A percentile compares a stretch with the other conserved stretches of the same genome.
These are phyloP conservation scores for Aegilops speltoides DNA, from an alignment of 176 grass and related monocot species.

Conservation along the genomic window DNA sequence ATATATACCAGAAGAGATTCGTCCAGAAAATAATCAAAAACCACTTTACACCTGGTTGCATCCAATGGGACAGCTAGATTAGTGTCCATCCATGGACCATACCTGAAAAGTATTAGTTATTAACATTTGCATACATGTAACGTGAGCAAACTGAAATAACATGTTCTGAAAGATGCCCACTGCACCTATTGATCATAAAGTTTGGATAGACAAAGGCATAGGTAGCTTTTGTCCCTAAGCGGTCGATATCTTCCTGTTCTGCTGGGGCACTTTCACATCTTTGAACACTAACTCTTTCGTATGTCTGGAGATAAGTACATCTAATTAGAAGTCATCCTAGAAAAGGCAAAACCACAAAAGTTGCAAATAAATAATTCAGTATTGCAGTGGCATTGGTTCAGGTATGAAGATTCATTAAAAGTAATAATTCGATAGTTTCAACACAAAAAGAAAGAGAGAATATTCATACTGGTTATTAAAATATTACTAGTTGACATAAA, in stretches of 20 bases:
- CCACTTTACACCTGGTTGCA: constrained; percentile 72
- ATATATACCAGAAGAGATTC: constrained; percentile 52
- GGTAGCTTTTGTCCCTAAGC: constrained; percentile 74
- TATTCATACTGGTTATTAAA: not conserved
- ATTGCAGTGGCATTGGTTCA: not conserved
- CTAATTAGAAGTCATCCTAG: constrained; percentile 20
- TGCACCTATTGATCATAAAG: constrained; percentile 95
- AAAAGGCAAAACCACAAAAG: not conserved
- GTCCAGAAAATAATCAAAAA: constrained; percentile 98
- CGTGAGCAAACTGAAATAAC: not conserved
- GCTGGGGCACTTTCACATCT: constrained; percentile 60
- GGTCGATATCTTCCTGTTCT: constrained; percentile 45
- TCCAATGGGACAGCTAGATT: constrained; percentile 82
- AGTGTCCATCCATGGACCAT: constrained; percentile 99
- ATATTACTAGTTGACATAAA: not conserved
- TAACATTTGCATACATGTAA: not conserved
- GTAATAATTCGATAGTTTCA: not conserved
- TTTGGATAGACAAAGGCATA: constrained; percentile 98
- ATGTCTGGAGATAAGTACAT: constrained; percentile 48
- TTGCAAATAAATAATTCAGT: not conserved
- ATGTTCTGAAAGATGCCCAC: constrained; percentile 8
- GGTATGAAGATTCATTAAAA: not conserved
- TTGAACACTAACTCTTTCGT: constrained; percentile 93
- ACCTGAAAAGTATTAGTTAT: constrained; percentile 50
- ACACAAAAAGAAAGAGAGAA: not conserved